Base-by-base conservation (phyloP, 495 filamentous ascomycete species). In the Thermothielavioides terrestris region DNA sequence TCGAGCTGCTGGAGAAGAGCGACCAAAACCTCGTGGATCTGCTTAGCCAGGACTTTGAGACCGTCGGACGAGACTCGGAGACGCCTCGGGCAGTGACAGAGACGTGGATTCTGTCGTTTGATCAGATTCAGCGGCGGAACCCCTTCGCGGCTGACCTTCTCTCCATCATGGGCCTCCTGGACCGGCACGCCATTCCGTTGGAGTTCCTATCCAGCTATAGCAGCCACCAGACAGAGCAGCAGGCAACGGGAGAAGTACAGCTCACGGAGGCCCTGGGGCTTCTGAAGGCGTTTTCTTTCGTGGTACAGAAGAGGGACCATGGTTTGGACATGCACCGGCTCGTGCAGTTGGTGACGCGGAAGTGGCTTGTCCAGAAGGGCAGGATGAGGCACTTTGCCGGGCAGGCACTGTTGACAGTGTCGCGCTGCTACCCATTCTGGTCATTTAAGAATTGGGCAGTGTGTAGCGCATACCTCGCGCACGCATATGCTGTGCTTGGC, bases 321-420 rank as follows among this genome's bases (percentile, higher is more conserved):
- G 50, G 25, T 5, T 67, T 69, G 6, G 53, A 66, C n/a, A 59
- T 77, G 52, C 72, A 77, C 57, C 61, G 68, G 32, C 56, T 77
- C 5, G 68, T 77, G 15, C 73, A 76, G 42, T 43, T 76, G n/a
- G 64, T 67, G 3, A 66, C 62, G 4, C 67, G 59, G 28, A 73
- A 67, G 49, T 77, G 71, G 73, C 58, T 77, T 2, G 50, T 56
- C 9, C 53, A 48, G 4, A 52, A 67, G 20, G 57, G 49, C 6
- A 46, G 28, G 6, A 40, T 63, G 23, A 44, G 48, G 11, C 22
- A 43, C 3, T 72, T 68, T 54, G 57, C 60, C 34, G 49, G 60
- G 10, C 49, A 64, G 31, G 63, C 64, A n/a, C 31, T 72, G 15
- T 15, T 63, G n/a, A 34, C 58, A 11, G 40, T 72, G 17, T 46